Evolutionary conservation across 2,329 filamentous ascomycete genomes (phyloP).

Genomic region (Chaetomiaceae sp.): DNA sequence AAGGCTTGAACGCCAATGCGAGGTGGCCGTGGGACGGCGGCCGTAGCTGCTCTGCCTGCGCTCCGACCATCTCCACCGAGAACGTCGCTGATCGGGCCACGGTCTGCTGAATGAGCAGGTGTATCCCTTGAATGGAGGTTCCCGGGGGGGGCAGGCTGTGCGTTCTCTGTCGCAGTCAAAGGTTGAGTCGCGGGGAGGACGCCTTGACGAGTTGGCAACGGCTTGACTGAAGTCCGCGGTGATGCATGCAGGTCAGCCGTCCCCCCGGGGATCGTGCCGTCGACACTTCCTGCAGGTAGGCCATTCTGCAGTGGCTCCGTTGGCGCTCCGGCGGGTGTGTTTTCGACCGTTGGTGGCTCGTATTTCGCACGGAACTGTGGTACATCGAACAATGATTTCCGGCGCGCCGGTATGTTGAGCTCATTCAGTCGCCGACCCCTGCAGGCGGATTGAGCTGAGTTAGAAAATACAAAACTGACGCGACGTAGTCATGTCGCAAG

Average conservation of each 20-base stretch:
- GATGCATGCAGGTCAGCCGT: not conserved
- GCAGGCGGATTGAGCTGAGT: conserved; percentile 18
- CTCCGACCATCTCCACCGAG: not conserved
- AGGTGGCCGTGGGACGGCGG: not conserved
- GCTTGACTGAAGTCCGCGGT: not conserved
- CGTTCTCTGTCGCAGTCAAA: not conserved
- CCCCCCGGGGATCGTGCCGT: not conserved
- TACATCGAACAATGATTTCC: conserved; percentile 41
- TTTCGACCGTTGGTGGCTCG: conserved; percentile 4
- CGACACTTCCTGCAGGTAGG: not conserved
- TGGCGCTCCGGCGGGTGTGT: not conserved
- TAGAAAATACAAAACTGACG: conserved; percentile 20
- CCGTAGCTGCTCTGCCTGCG: not conserved
- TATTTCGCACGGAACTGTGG: conserved; percentile 29
- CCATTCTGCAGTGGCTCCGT: not conserved
- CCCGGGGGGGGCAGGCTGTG: not conserved
- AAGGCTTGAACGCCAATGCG: conserved; percentile 6
- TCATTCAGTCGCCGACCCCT: conserved; percentile 50
- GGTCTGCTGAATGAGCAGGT: not conserved
- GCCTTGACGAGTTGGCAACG: not conserved
- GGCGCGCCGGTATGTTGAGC: conserved; percentile 48
- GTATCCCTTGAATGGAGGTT: not conserved
- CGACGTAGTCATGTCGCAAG: conserved; percentile 22
- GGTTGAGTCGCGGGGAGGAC: too few relatives aligned
- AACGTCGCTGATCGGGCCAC: conserved; percentile 1